These are phyloP conservation scores for Kodamaea sp. DNA, from an alignment of 1,139 yeast species.

Conservation along the genomic window DNA sequence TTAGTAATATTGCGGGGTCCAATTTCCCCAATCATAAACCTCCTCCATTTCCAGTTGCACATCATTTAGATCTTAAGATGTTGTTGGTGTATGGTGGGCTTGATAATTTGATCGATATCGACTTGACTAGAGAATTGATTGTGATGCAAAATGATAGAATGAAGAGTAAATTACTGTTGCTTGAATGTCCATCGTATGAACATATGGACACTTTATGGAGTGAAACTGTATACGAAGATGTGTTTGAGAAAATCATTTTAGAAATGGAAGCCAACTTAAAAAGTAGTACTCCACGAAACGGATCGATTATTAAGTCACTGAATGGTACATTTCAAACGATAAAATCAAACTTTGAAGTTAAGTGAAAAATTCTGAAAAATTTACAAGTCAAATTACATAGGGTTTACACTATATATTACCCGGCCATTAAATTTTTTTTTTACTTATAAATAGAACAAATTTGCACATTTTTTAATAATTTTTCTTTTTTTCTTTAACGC, in stretches of 20 bases:
- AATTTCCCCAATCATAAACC: conserved; percentile 41
- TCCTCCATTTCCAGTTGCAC: conserved; percentile 48
- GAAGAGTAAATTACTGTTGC: conserved; percentile 19
- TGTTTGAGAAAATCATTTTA: conserved; percentile 17
- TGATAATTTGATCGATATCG: conserved; percentile 41
- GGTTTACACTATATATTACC: conserved; percentile 5
- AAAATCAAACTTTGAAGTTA: neutral
- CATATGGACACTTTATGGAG: conserved; percentile 40
- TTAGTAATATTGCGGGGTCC: conserved; percentile 11
- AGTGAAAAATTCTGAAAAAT: neutral
- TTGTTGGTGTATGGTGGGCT: conserved; percentile 39
- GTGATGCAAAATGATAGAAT: conserved; percentile 25
- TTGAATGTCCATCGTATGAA: conserved; percentile 28
- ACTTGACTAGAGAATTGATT: conserved; percentile 26
- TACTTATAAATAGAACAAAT: neutral
- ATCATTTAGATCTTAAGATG: conserved; percentile 43
- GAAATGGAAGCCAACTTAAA: conserved; percentile 6
- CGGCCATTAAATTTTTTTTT: conserved; percentile 5
- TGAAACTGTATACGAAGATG: conserved; percentile 26
- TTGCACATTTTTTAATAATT: conserved; percentile 6
- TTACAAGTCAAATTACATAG: neutral
- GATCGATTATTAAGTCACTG: no score
- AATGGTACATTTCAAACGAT: no score
- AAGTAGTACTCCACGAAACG: no score
- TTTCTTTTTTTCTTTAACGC: conserved; percentile 45